Evolutionary conservation across 371 early-diverging fungal genomes (phyloP), one percentile per base, ranked within the genome.

Genomic region (Mucor sp.): DNA sequence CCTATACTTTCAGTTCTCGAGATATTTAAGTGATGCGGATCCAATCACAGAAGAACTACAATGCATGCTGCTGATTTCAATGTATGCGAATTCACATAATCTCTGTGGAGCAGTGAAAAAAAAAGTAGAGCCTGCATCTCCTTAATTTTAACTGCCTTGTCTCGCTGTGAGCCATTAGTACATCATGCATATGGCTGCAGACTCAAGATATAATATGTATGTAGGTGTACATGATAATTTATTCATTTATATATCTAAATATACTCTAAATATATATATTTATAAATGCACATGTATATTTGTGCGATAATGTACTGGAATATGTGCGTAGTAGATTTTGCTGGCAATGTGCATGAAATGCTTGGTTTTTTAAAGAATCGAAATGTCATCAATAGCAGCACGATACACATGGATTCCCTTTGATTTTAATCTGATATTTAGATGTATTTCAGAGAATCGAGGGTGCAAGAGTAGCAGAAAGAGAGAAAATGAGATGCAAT

Each of bases 141-240:
- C 50, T 50, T 50, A 50, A 50, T 50, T 50, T 50, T 50, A 50
- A 50, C 25, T 50, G 23, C 50, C 23, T 23, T 21, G 12, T 23
- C 25, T 37, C 37, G 37, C 37, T 30, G 37, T 37, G 23, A 50
- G 23, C 12, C 12, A 25, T 25, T 50, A 44, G 61, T 44, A 82
- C 28, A 70, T 74, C n/a, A 81, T 93, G 19, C 86, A 89, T 53
- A 77, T 94, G n/a, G 90, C 89, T 12, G 72, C 94, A 11, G 93
- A 92, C 80, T 79, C 94, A 21, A 78, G 79, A 25, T 76, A 25
- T 76, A 78, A 79, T 5, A 85, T 94, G 9, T 74, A 67, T 35
- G 76, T 82, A 28, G 91, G 90, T 19, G 86, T 50, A 23, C 50
- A 50, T 50, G 50, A 50, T 25, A 50, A 50, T 50, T 50, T 50